Base-by-base conservation (phyloP, 73 alveolate genomes). In the Paramecium tetraurelia region DNA sequence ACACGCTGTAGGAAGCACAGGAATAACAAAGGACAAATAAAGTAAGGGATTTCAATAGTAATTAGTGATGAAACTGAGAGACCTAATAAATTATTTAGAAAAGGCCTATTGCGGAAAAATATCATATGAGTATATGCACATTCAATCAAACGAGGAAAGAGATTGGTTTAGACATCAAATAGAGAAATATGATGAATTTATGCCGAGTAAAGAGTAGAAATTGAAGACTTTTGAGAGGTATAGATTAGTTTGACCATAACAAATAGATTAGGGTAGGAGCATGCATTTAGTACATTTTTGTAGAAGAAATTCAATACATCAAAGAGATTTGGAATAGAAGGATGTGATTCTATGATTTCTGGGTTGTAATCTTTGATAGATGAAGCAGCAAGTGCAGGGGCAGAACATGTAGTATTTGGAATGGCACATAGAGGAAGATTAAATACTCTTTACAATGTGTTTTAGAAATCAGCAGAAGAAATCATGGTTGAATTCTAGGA, bases 401-500 rank as follows among this genome's bases (percentile, higher is more conserved):
- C 93, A 46, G 97, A 94, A 92, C 94, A 95, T 68, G 94, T 95
- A 53, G 97, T 96, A 63, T 92, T 98, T 77, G 99, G 99, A 41
- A 98, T 98, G 99, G 99, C 99, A 6, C 99, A 98, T 92, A 96
- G 99, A 95, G 99, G 99, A 33, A 95, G 99, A 87, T 93, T 98
- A 50, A 98, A 97, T 90, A 98, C 97, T 10, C 95, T 98, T n/a
- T 96, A 97, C 68, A 95, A 93, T 77, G 98, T 97, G 5, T 95
- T 95, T 80, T 92, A 96, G 92, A 96, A 95, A 93, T 96, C 98
- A 41, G 90, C 96, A 1, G 95, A 93, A 50, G 93, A 86, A 35
- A 95, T 97, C 36, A 94, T 97, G 86, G 92, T 77, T n/a, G 93
- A 86, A 86, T 86, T 86, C 58, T 68, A 86, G 43, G 93, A 86